Base-by-base conservation (phyloP, 73 alveolate genomes). In the Durusdinium trenchii region DNA sequence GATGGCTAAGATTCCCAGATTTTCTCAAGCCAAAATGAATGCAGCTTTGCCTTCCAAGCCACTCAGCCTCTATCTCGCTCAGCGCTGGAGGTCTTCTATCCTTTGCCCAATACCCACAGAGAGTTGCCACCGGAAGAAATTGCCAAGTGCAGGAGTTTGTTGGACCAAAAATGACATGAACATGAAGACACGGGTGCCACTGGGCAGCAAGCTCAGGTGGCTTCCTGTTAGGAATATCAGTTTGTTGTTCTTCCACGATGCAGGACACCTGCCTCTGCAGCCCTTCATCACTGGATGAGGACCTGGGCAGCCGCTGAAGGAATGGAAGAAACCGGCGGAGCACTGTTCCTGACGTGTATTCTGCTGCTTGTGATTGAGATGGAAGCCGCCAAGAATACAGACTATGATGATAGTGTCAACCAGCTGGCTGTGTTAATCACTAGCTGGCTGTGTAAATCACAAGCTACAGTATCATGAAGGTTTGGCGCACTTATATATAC, bases 221-320 rank as follows among this genome's bases (percentile, higher is more conserved):
- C n/a, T 10, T 73, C 2, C 35, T 20, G 87, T 42, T 28, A 26
- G 60, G 54, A 5, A 3, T 23, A 0, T 38, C 87, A 76, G 51
- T 38, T 23, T 9, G 64, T 20, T 9, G 28, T 54, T 38, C n/a
- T 4, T 43, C n/a, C 38, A 35, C 4, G 32, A 35, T 45, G 38
- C 86, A 91, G 98, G 98, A 67, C 76, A 3, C 73, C 20, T 1
- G 47, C 75, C 54, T 91, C 98, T 6, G n/a, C 71, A 54, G 98
- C 98, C 20, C 78, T 91, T 54, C 98, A 91, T 32, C 98, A 91
- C n/a, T 91, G 98, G 98, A 20, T 91, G 90, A 91, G 98, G 67
- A 91, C 98, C 2, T 91, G 98, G 98, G 89, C 62, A 4, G 90
- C 57, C 47, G 82, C 30, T 9, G 98, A 91, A 78, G 89, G 98